These are phyloP conservation scores for Jatropha multifida DNA, from an alignment of 441 rosid genomes.

Conservation along the genomic window DNA sequence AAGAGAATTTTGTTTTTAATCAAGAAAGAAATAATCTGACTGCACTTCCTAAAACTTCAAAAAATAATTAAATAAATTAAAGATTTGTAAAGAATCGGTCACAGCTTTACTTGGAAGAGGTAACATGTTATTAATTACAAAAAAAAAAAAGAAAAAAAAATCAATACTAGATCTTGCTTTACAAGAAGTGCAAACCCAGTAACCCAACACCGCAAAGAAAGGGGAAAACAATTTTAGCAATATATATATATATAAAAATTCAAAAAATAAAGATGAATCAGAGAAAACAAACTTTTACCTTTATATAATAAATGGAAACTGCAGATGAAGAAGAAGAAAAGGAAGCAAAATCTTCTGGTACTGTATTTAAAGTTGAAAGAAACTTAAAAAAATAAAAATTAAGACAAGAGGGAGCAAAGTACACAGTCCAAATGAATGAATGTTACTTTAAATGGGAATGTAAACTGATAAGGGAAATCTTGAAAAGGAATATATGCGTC, in stretches of 20 bases:
- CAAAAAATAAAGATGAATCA: neutral
- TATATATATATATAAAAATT: neutral
- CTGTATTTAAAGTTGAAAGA: no score
- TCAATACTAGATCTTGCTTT: neutral
- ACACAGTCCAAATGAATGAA: neutral
- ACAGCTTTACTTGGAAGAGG: no score
- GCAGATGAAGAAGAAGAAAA: neutral
- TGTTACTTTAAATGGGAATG: conserved; percentile 12
- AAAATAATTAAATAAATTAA: no score
- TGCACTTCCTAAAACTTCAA: no score
- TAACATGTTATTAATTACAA: neutral
- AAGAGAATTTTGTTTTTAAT: neutral
- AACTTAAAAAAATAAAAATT: neutral
- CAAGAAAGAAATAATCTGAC: neutral
- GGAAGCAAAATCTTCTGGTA: neutral
- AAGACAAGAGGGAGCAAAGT: neutral
- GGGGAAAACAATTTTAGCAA: neutral
- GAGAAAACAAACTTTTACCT: neutral
- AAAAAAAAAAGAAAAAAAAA: neutral
- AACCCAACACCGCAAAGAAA: neutral
- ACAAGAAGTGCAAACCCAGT: neutral
- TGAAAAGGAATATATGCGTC: neutral
- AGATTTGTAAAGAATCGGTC: no score
- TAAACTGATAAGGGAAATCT: neutral
- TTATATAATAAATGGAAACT: neutral